Evolutionary conservation across 306 rosid genomes (phyloP).

Genomic region (Ammopiptanthus mongolicus): DNA sequence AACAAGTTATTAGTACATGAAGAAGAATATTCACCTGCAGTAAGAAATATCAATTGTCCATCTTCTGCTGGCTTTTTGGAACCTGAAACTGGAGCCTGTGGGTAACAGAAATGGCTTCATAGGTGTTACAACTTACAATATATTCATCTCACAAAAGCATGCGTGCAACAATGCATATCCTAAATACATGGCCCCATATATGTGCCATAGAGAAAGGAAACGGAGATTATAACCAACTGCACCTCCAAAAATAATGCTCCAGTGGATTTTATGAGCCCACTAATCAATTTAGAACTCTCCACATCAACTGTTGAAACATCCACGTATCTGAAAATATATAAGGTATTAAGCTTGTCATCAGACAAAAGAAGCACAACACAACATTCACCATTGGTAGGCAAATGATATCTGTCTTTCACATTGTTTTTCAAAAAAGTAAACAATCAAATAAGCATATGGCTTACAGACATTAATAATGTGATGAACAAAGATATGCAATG

Average conservation of each 20-base stretch:
- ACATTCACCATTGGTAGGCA: background rate
- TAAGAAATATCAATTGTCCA: conserved; percentile 90
- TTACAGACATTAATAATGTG: background rate
- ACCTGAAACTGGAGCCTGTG: conserved; percentile 97
- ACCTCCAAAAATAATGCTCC: conserved; percentile 95
- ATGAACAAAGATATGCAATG: background rate
- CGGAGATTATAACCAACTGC: background rate
- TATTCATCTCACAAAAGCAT: background rate
- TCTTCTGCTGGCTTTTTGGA: conserved; percentile 98
- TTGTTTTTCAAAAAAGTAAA: background rate
- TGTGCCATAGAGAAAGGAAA: background rate
- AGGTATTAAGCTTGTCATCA: conserved; percentile 8
- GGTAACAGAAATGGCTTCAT: conserved; percentile 11
- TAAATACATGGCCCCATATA: background rate
- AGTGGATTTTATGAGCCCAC: conserved; percentile 54
- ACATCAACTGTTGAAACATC: conserved; percentile 94
- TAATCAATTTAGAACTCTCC: conserved; percentile 66
- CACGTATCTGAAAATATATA: conserved; percentile 59
- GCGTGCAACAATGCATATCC: conserved; percentile 6
- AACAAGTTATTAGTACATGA: background rate
- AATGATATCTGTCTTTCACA: background rate
- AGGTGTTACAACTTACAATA: conserved; percentile 9
- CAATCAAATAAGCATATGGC: background rate
- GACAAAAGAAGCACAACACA: conserved; percentile 9
- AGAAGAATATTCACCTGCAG: conserved; percentile 61